Evolutionary conservation across 768 basidiomycete species (phyloP).

Genomic region (Tricholoma bakamatsutake): DNA sequence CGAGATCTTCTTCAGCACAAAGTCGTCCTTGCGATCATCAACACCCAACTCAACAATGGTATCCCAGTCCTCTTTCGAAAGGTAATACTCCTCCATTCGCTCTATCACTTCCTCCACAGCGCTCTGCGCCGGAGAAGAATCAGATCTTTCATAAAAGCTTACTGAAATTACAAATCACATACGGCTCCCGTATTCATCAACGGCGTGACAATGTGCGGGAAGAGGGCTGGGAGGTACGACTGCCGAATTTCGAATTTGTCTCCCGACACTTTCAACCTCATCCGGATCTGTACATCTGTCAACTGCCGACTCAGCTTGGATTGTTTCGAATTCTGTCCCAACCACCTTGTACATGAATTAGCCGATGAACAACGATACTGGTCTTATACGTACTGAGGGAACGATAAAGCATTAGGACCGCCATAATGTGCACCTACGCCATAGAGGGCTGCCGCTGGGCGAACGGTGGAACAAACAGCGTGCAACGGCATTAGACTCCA

Average conservation of each 20-base stretch:
- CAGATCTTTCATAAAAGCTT: neutral
- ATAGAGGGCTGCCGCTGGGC: slow-evolving; percentile 80
- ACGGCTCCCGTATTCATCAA: slow-evolving; percentile 71
- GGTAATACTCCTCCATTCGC: slow-evolving; percentile 89
- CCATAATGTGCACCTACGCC: slow-evolving; percentile 65
- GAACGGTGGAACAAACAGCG: slow-evolving; percentile 84
- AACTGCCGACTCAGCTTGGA: slow-evolving; percentile 74
- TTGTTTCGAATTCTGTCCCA: slow-evolving; percentile 96
- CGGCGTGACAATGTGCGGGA: slow-evolving; percentile 74
- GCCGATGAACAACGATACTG: neutral
- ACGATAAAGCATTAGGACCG: slow-evolving; percentile 61
- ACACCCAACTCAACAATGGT: slow-evolving; percentile 91
- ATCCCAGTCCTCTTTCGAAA: slow-evolving; percentile 96
- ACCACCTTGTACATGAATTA: slow-evolving; percentile 56
- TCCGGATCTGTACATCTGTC: slow-evolving; percentile 87
- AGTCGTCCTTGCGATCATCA: slow-evolving; percentile 67
- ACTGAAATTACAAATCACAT: slow-evolving; percentile 26
- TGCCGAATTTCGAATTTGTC: slow-evolving; percentile 87
- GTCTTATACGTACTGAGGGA: slow-evolving; percentile 67
- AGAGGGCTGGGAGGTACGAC: slow-evolving; percentile 87
- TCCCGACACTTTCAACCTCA: slow-evolving; percentile 92
- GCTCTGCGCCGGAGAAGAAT: slow-evolving; percentile 37
- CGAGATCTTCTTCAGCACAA: slow-evolving; percentile 79
- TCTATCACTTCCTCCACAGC: slow-evolving; percentile 80
- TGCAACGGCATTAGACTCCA: slow-evolving; percentile 95